Evolutionary conservation across 1,284 basidiomycete species (phyloP).

Genomic region (Volvariella volvacea): DNA sequence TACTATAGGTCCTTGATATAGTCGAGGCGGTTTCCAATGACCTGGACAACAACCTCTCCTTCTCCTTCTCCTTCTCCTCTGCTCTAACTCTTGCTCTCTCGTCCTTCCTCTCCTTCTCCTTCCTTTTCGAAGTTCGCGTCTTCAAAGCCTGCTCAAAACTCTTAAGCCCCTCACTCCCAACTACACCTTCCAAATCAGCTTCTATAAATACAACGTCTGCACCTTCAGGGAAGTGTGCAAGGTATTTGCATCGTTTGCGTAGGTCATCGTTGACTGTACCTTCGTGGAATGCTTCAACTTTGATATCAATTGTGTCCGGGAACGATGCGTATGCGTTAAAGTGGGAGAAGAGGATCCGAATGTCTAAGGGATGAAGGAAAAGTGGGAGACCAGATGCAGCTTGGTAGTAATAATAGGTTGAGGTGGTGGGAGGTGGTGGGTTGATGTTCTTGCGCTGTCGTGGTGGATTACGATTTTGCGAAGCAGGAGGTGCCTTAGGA

Average conservation of each 20-base stretch:
- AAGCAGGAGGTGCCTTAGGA: constrained; percentile 13
- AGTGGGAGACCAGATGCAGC: constrained; percentile 87
- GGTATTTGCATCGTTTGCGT: constrained; percentile 92
- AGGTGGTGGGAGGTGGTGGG: constrained; percentile 73
- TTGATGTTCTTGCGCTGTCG: constrained; percentile 71
- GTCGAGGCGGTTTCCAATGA: too few species aligned
- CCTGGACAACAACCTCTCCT: constrained; percentile 14
- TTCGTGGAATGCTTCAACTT: constrained; percentile 73
- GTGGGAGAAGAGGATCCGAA: constrained; percentile 85
- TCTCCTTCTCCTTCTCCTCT: constrained; percentile 75
- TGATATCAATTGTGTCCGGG: constrained; percentile 76
- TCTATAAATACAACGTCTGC: constrained; percentile 95
- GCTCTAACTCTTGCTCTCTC: constrained; percentile 73
- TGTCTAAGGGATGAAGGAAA: constrained; percentile 94
- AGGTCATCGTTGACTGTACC: constrained; percentile 87
- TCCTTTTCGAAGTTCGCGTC: constrained; percentile 66
- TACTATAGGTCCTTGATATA: background rate
- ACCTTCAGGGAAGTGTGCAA: constrained; percentile 86
- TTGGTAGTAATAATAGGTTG: constrained; percentile 94
- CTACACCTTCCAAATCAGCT: constrained; percentile 73
- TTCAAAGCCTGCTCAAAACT: constrained; percentile 78
- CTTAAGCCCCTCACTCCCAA: constrained; percentile 65
- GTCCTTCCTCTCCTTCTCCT: constrained; percentile 76
- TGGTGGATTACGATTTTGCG: constrained; percentile 30
- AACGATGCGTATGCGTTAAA: constrained; percentile 81